phyloP scores from a whole-genome alignment of 2,329 filamentous ascomycete species.

The Microcyclospora pomicola region DNA sequence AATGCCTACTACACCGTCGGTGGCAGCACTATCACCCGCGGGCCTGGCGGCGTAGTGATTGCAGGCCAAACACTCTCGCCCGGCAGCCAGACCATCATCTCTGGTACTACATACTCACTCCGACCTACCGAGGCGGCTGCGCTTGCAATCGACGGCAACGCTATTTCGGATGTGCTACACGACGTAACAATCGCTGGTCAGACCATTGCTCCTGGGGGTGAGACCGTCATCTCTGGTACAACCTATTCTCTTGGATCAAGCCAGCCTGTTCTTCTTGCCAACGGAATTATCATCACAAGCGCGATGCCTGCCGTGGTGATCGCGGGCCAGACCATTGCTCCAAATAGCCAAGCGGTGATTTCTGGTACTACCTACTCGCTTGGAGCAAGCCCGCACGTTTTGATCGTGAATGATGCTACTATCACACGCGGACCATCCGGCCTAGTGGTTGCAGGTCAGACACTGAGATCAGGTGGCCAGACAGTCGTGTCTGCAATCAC shows the following conservation, averaged over 20 bases:
- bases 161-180: not conserved
- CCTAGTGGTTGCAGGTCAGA: too few species aligned
- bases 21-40: not conserved
- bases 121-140: not conserved
- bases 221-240: not conserved
- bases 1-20: not conserved
- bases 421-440: too few species aligned
- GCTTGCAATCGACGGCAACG: not conserved
- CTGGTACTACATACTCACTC: conserved; percentile 5
- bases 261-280: not conserved
- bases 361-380: not conserved
- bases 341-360: not conserved
- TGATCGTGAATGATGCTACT: not conserved
- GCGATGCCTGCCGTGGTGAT: not conserved
- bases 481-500: not conserved
- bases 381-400: not conserved
- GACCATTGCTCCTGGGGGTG: not conserved
- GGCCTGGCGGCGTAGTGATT: not conserved
- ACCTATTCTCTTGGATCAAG: not conserved
- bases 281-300: not conserved
- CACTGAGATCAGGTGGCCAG: not conserved
- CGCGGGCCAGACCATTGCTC: not conserved
- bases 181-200: not conserved
- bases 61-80: conserved; percentile 3
- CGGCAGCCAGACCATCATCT: conserved; percentile 4